Base-by-base conservation (phyloP, 805 yeast genomes). In the Komagataella kurtzmanii region DNA sequence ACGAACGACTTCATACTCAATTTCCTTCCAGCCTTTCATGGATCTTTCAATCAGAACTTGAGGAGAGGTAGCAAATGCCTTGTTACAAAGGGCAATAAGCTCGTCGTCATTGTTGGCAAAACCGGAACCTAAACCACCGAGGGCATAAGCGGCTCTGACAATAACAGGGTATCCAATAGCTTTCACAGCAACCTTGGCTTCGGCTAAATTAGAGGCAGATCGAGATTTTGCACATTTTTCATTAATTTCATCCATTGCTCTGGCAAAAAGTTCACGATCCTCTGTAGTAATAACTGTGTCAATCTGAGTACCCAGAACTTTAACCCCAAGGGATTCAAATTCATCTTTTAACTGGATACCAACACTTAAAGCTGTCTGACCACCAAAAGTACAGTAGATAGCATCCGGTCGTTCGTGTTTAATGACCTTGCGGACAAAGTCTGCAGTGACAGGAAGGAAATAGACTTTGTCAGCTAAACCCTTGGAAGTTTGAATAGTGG, bases 11-110 rank as follows among this genome's bases (percentile, higher is more conserved):
- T 91, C 99, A 69, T 91, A 91, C 73, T 91, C 99, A 61, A 91
- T 86, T 73, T 91, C 99, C 69, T 91, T 91, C 99, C 99, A 91
- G 57, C 99, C 99, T 74, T 93, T 93, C 96, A 91, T 87, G 48
- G 97, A 88, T 66, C 83, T 81, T 75, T 91, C 99, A 56, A 91
- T 93, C 57, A 91, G 76, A 52, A 91, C 95, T 73, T 91, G 99
- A 10, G 99, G 97, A 53, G 96, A 85, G 24, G 95, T 80, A 50
- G 98, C 96, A 67, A 91, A 89, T 0, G 98, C 97, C 65, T 85
- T 83, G 64, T 81, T 80, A 74, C 97, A 89, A 58, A 91, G 76
- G 47, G 80, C 90, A 53, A 84, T 76, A 62, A 91, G 78, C 72
- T 91, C 90, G 57, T 77, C 69, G 64, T 87, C 88, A 65, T 88